Evolutionary conservation across 1,284 basidiomycete genomes (phyloP).

Genomic region (Austroboletus niveus): DNA sequence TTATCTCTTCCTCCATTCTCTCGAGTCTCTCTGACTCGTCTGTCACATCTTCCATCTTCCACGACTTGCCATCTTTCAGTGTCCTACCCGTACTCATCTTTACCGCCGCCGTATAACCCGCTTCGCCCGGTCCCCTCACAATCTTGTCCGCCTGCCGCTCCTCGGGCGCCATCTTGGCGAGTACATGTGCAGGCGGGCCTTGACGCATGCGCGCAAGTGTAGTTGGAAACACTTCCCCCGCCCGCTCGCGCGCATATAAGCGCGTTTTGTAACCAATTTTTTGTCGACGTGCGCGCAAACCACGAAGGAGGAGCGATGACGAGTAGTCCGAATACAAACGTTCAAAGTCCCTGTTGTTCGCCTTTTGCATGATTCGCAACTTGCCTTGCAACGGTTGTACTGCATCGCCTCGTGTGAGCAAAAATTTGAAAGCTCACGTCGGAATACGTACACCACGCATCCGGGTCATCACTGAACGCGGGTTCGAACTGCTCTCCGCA

Average conservation of each 20-base stretch:
- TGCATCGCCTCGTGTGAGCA: conserved; percentile 16
- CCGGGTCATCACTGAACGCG: conserved; percentile 20
- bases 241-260: conserved; percentile 54
- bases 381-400: conserved; percentile 25
- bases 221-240: conserved; percentile 53
- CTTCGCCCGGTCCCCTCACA: conserved; percentile 53
- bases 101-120: conserved; percentile 54
- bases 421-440: not conserved
- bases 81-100: conserved; percentile 45
- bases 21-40: conserved; percentile 39
- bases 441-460: conserved; percentile 29
- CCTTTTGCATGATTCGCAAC: conserved; percentile 26
- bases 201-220: conserved; percentile 47
- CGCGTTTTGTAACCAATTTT: conserved; percentile 62
- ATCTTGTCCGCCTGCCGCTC: conserved; percentile 47
- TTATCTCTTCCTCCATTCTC: conserved; percentile 36
- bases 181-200: conserved; percentile 61
- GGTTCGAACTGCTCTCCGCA: conserved; percentile 8
- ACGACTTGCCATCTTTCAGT: conserved; percentile 42
- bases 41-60: conserved; percentile 45
- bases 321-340: conserved; percentile 46
- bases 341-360: conserved; percentile 38
- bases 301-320: conserved; percentile 44
- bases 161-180: conserved; percentile 49
- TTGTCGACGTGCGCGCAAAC: conserved; percentile 54